These are phyloP conservation scores for Mucor saturninus DNA, from an alignment of 371 early-diverging fungal genomes.

Conservation along the genomic window DNA sequence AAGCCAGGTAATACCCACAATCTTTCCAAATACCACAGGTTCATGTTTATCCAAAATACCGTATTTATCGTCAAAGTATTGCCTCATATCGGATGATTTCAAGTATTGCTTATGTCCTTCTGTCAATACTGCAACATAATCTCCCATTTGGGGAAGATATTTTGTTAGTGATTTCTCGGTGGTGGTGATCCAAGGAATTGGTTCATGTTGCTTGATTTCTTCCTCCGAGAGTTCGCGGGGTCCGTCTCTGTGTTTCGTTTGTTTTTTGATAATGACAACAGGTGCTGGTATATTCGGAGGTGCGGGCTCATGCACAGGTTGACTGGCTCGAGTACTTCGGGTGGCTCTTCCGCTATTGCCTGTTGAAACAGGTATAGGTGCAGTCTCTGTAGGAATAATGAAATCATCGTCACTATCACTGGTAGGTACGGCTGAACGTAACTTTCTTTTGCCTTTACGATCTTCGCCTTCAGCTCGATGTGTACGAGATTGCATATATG, in stretches of 20 bases:
- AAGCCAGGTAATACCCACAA: slow-evolving; percentile 63
- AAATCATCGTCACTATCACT: slow-evolving; percentile 37
- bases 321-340: slow-evolving; percentile 8
- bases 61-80: slow-evolving; percentile 56
- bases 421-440: slow-evolving; percentile 25
- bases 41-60: slow-evolving; percentile 50
- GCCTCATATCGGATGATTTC: slow-evolving; percentile 54
- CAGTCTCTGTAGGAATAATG: not conserved
- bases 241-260: slow-evolving; percentile 27
- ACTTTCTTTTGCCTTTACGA: slow-evolving; percentile 44
- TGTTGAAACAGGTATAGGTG: not conserved
- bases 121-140: slow-evolving; percentile 63
- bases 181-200: slow-evolving; percentile 67
- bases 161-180: slow-evolving; percentile 62
- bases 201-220: slow-evolving; percentile 45
- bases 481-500: not conserved
- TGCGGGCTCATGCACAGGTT: not conserved
- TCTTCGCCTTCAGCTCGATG: slow-evolving; percentile 16
- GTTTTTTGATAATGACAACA: slow-evolving; percentile 20
- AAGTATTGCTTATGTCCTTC: slow-evolving; percentile 73
- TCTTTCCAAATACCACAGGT: slow-evolving; percentile 63
- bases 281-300: not conserved
- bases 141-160: slow-evolving; percentile 75
- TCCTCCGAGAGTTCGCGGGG: slow-evolving; percentile 33
- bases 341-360: slow-evolving; percentile 9